Conservation (phyloP, 1,284 basidiomycete species). For the Chondrostereum purpureum region DNA sequence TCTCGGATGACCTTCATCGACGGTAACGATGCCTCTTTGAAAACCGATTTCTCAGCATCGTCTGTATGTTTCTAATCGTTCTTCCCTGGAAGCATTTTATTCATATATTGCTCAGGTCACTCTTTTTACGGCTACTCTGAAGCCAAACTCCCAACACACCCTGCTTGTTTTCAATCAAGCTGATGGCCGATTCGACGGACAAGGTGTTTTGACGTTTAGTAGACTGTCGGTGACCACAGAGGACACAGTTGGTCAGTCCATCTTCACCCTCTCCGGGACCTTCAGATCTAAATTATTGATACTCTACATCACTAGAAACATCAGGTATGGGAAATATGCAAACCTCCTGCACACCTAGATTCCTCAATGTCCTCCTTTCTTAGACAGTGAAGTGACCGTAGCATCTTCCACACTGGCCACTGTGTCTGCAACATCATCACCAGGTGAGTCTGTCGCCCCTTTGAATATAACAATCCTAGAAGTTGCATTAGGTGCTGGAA, state of each 20-base stretch:
- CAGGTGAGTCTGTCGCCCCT: no score
- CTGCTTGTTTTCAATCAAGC: conserved; percentile 25
- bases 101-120: conserved; percentile 13
- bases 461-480: no score
- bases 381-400: no score
- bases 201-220: conserved; percentile 25
- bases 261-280: no score
- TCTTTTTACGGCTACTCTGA: conserved; percentile 22
- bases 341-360: no score
- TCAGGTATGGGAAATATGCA: no score
- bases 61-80: conserved; percentile 12
- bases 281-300: no score
- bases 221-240: conserved; percentile 19
- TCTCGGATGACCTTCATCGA: conserved; percentile 9
- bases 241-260: conserved; percentile 11
- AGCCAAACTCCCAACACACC: conserved; percentile 20
- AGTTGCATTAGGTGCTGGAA: no score
- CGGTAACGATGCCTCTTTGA: conserved; percentile 11
- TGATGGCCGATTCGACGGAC: conserved; percentile 17
- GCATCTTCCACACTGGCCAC: no score
- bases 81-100: conserved; percentile 1
- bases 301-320: no score
- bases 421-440: no score
- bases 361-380: no score
- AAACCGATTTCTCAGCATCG: conserved; percentile 6